phyloP scores from a whole-genome alignment of 176 grass and related monocot genomes.

The Leersia perrieri region DNA sequence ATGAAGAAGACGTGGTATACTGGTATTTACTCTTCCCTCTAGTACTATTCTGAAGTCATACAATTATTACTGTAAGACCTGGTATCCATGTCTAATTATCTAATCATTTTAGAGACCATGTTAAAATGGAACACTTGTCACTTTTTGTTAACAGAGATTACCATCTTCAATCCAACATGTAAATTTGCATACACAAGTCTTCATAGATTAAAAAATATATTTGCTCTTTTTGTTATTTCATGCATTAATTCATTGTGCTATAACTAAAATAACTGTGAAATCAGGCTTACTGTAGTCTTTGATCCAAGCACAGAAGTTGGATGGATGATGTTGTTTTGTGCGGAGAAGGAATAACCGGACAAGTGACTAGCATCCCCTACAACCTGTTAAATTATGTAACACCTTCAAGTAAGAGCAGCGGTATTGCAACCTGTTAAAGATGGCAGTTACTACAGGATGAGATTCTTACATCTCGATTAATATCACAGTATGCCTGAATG shows the following conservation, averaged over 20 bases:
- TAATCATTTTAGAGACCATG: background rate
- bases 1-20: background rate
- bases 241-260: background rate
- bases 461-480: constrained; percentile 89
- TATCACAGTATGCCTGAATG: constrained; percentile 92
- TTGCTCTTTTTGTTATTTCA: background rate
- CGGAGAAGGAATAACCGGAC: constrained; percentile 90
- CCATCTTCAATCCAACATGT: background rate
- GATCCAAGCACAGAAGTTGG: constrained; percentile 80
- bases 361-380: constrained; percentile 85
- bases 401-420: constrained; percentile 32
- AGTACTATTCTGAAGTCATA: background rate
- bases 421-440: background rate
- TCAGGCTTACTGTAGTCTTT: constrained; percentile 81
- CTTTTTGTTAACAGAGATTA: constrained; percentile 2
- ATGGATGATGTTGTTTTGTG: constrained; percentile 91
- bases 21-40: background rate
- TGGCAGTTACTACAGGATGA: background rate
- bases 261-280: constrained; percentile 9
- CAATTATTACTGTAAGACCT: background rate
- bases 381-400: constrained; percentile 50
- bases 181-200: background rate
- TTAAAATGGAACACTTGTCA: background rate
- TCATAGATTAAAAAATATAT: background rate
- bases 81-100: background rate